Evolutionary conservation across 2,329 filamentous ascomycete genomes (phyloP).

Genomic region (Paraphaeosphaeria minitans): DNA sequence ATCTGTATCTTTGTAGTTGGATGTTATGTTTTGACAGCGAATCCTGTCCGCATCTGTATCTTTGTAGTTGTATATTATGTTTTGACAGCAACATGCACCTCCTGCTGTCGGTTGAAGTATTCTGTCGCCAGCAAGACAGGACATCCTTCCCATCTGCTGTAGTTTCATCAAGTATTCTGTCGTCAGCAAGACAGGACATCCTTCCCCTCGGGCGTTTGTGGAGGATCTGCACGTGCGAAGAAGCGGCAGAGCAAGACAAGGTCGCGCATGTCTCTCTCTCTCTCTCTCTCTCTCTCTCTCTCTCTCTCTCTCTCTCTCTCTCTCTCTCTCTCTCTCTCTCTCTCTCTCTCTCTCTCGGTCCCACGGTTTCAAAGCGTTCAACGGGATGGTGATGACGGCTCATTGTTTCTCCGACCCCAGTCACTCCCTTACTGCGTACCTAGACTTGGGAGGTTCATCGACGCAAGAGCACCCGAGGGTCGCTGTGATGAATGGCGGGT

Average conservation of each 20-base stretch:
- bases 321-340: too few species aligned
- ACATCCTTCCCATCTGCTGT: neutral
- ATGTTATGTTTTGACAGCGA: too few species aligned
- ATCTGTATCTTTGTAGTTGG: neutral
- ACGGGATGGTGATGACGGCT: slow-evolving; percentile 16
- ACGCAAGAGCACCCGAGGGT: neutral
- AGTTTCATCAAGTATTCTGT: too few species aligned
- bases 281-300: too few species aligned
- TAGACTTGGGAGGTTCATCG: neutral
- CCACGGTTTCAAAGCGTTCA: slow-evolving; percentile 13
- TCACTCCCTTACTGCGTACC: slow-evolving; percentile 7
- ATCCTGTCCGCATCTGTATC: neutral
- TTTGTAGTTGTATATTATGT: neutral
- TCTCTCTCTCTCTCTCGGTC: too few species aligned
- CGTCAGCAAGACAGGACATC: neutral
- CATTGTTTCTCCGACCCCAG: slow-evolving; percentile 21
- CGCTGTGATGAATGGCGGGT: neutral
- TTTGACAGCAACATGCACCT: neutral
- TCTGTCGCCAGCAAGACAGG: neutral
- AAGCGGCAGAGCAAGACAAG: neutral
- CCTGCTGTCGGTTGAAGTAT: neutral
- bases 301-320: too few species aligned
- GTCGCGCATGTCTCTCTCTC: slow-evolving; percentile 11
- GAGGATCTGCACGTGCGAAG: neutral
- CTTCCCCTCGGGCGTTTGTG: neutral